Base-by-base conservation (phyloP, 2,329 filamentous ascomycete species). In the Mollisia scopiformis region DNA sequence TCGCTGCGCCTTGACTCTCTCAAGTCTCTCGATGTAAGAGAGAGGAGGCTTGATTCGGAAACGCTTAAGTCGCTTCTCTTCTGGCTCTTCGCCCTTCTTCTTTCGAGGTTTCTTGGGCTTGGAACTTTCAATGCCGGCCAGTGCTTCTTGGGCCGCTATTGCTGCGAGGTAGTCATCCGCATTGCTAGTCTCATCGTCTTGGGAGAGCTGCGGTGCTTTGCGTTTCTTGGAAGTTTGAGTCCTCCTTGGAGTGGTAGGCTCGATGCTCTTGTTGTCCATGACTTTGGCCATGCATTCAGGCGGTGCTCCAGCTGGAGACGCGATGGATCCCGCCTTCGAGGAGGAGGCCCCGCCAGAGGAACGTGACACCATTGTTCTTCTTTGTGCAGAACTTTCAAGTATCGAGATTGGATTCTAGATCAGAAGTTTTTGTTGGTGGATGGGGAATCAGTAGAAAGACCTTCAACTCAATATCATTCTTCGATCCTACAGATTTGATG, bases 1-100 rank as follows among this genome's bases (percentile, higher is more conserved):
- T 23, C 81, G 79, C 65, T 85, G 82, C 6, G 76, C 80, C 25
- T 73, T 71, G 4, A 82, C 82, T 52, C 84, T 78, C 2, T 73
- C 71, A 13, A 83, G 75, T 60, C 82, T 76, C 21, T 78, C 75
- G 2, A 78, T 64, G 69, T 80, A 85, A 1, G 74, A 73, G 19
- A 73, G 67, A 3, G 84, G 82, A 30, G 83, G 69, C 31, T 76
- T 72, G 6, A 70, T 64, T 31, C 80, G 74, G 62, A 77, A 81
- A 28, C 69, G 64, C 47, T 73, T 76, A 13, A 75, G 66, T 41
- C 78, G 75, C 57, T 75, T 77, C 65, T 81, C 79, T 30, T 72
- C 71, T 30, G 43, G 39, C 19, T 59, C 47, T 46, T 61, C 31
- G 2, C 30, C 51, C 28, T 66, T 66, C 53, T 66, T 65, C 21